Base-by-base conservation (phyloP, 2,329 filamentous ascomycete species). In the Allantophomopsis cytisporea region DNA sequence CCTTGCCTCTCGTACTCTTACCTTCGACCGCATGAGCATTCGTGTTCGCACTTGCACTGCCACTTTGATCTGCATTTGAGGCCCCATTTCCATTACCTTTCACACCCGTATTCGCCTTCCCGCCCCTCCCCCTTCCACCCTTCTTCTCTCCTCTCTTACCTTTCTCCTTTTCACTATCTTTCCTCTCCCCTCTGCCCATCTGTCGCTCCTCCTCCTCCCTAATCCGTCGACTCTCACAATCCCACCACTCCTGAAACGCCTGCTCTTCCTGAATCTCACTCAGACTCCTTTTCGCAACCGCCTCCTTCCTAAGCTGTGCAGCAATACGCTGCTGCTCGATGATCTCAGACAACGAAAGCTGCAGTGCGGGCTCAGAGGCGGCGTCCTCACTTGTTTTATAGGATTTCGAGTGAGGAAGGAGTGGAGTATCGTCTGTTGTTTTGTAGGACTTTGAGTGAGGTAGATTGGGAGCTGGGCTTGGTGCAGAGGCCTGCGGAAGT, bases 181-280 rank as follows among this genome's bases (percentile, higher is more conserved):
- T 18, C 43, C 39, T 35, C 31, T 39, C 14, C 44, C 40, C 38
- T 53, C 50, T 15, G 50, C 49, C 20, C 51, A 50, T 5, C 54
- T 45, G 15, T 39, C 37, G 43, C 39, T 21, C 54, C 36, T 53
- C 50, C 40, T 55, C 51, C 47, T 80, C 74, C 46, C 80, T 79
- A 31, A 81, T 73, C 20, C 83, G 69, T 43, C 71, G 70, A 50
- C 80, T 86, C 58, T 94, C 88, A 45, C 83, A 78, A 48, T 93
- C 85, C 87, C 87, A 94, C 87, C 88, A 94, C 56, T 93, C 80
- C 55, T 95, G 85, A 56, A 98, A 98, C 38, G 86, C 86, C 55
- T 98, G 91, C 60, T 98, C 91, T 47, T 91, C 78, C 57, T 98
- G 91, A 43, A 98, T 98, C 46, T 96, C 91, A 53, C 93, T 80